Base-by-base conservation (phyloP, 768 basidiomycete species). In the Hortiboletus campestris region DNA sequence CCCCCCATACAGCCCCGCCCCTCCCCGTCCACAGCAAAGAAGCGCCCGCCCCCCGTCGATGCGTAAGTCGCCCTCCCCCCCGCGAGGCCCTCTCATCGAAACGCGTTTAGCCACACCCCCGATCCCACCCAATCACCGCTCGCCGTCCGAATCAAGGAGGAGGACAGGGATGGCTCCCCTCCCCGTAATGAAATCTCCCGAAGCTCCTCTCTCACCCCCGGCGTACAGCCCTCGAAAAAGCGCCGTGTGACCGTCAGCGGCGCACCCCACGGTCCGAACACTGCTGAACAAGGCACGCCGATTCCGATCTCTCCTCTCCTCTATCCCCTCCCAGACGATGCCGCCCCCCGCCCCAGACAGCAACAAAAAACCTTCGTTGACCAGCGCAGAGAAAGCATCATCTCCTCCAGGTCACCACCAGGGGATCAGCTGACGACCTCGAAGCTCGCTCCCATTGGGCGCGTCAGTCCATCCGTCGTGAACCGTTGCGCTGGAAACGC, bases 191-290 rank as follows among this genome's bases (percentile, higher is more conserved):
- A 60, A 13, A 17, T 56, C 0, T 56, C 59, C 19, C 53, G 55
- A 1, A 67, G 69, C 17, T 61, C 67, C 13, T 67, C 64, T 14
- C 67, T 78, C 29, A 75, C 78, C 0, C 77, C 81, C 44, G 69
- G 64, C 54, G 58, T 73, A 34, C 76, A 68, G 46, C 79, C 81
- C 47, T 67, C 62, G 19, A 87, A 88, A 79, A 84, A 79, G 59
- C 84, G 89, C 59, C 84, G 89, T 42, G 82, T 87, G 56, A 89
- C 88, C 40, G 77, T 88, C 69, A 84, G 81, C 65, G 85, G 86
- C 55, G 25, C 25, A 4, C 25, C 25, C 25, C 25, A 25, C 25
- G 55, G 54, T 8, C 54, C 42, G 19, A 29, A 9, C 20, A 41
- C 51, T 25, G 25, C 25, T 25, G 25, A 25, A 25, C 25, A 25